A percentile compares a stretch with the other conserved stretches of the same genome.
phyloP scores from a whole-genome alignment of 352 stramenopile genomes.

The Phytopythium kandeliae region DNA sequence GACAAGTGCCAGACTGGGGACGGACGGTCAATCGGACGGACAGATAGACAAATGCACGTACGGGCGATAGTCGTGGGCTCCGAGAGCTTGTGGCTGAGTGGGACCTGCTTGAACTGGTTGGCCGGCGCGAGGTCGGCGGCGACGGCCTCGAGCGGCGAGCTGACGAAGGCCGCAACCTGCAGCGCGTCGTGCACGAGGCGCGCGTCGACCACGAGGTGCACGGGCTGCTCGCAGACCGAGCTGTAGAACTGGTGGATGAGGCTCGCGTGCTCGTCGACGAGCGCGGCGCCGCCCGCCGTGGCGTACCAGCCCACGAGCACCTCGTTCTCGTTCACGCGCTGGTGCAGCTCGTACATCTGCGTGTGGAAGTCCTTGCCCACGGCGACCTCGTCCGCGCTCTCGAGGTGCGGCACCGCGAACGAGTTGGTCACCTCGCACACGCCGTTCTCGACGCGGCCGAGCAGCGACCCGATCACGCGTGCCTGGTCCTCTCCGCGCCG shows the following conservation, averaged over 20 bases:
- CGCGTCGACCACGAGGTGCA: constrained; percentile 96
- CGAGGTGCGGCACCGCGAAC: constrained; percentile 96
- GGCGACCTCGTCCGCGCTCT: constrained; percentile 94
- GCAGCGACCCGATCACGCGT: constrained; percentile 96
- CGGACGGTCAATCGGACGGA: no score
- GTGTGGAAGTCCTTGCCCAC: constrained; percentile 98
- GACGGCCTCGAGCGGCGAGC: constrained; percentile 85
- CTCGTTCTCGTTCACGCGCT: constrained; percentile 93
- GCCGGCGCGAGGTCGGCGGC: constrained; percentile 75
- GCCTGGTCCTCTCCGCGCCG: constrained; percentile 90
- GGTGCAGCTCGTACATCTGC: constrained; percentile 95
- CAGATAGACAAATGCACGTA: constrained; percentile 40
- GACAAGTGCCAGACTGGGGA: no score
- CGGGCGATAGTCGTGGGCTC: constrained; percentile 93
- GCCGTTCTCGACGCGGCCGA: constrained; percentile 87
- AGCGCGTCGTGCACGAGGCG: constrained; percentile 77
- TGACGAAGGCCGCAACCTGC: constrained; percentile 90
- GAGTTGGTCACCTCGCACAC: constrained; percentile 93
- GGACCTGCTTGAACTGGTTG: constrained; percentile 93
- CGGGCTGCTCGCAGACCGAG: constrained; percentile 87
- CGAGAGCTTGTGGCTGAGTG: constrained; percentile 86
- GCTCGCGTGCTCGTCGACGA: constrained; percentile 92
- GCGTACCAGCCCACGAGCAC: constrained; percentile 97
- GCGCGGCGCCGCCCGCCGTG: constrained; percentile 30
- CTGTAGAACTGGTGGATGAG: constrained; percentile 99